Conservation (phyloP, 2,329 filamentous ascomycete species). For the Stemphylium lycopersici region DNA sequence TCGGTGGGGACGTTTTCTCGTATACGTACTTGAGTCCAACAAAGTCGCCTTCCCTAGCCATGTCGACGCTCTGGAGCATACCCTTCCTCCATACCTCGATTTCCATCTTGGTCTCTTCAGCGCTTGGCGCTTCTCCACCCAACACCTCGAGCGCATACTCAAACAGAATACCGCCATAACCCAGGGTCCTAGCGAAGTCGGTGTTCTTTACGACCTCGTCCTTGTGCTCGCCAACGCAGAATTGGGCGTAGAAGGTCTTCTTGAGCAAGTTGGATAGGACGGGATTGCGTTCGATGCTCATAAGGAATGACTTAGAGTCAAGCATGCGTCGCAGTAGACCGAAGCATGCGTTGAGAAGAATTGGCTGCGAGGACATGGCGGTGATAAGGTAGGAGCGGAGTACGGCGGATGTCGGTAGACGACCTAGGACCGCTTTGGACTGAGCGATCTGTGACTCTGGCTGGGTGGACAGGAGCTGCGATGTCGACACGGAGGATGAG, state of each 20-base stretch:
- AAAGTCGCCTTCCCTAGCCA: slow-evolving; percentile 59
- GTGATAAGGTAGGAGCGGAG: slow-evolving; percentile 73
- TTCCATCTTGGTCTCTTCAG: slow-evolving; percentile 63
- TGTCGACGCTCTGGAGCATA: slow-evolving; percentile 72
- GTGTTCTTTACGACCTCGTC: slow-evolving; percentile 69
- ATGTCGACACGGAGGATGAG: slow-evolving; percentile 20
- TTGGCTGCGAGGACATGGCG: slow-evolving; percentile 70
- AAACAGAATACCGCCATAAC: slow-evolving; percentile 83
- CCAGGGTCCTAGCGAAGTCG: slow-evolving; percentile 72
- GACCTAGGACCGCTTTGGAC: slow-evolving; percentile 58
- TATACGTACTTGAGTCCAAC: slow-evolving; percentile 58
- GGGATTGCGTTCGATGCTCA: slow-evolving; percentile 78
- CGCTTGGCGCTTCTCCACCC: slow-evolving; percentile 62
- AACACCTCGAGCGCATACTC: slow-evolving; percentile 85
- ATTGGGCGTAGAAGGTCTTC: slow-evolving; percentile 87
- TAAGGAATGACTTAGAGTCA: slow-evolving; percentile 67
- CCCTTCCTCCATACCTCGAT: slow-evolving; percentile 75
- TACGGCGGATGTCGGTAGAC: slow-evolving; percentile 70
- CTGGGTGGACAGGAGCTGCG: slow-evolving; percentile 28
- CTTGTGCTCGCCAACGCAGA: slow-evolving; percentile 81
- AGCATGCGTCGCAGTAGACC: slow-evolving; percentile 72
- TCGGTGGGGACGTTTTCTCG: background rate
- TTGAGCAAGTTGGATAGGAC: slow-evolving; percentile 74
- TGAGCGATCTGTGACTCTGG: slow-evolving; percentile 17
- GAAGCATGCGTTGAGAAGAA: slow-evolving; percentile 74